Base-by-base conservation (phyloP, 495 filamentous ascomycete genomes). In the Aspergillus campestris region DNA sequence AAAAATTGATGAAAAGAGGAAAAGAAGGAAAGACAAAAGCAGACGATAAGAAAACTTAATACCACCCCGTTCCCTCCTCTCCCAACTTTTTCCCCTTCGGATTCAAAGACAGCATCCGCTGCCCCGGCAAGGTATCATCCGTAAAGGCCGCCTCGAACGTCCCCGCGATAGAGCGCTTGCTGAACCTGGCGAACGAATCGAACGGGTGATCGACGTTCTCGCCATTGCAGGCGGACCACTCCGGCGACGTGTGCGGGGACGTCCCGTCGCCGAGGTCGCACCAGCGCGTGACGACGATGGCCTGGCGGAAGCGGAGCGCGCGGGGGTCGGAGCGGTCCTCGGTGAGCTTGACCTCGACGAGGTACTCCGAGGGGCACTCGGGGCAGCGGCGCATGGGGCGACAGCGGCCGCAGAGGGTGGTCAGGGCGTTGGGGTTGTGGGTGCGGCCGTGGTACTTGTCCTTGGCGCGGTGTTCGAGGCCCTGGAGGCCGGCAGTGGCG, bases 201-300 rank as follows among this genome's bases (percentile, higher is more conserved):
- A 75, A 80, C 44, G 15, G 11, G n/a, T 36, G 37, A 11, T 60
- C 61, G 11, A 62, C 59, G 0, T 38, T 40, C 28, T 51, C 37
- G 6, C 73, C 74, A 56, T 71, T 75, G 48, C 71, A 57, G 12
- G 75, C 70, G 0, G 61, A 67, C 74, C 74, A 82, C 51, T 80
- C 72, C 27, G 45, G 41, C 0, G 53, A 63, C 34, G 51, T 29
- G 6, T 49, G 44, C 6, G 75, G 71, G 10, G 55, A 59, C 1
- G 57, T 65, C 3, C 74, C 74, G 62, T 77, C 66, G 2, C 78
- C 78, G 30, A 82, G 55, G 58, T 82, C 78, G 47, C 62, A 70
- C 78, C 78, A 82, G 15, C 76, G 57, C 12, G 76, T 82, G 11
- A 82, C 74, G n/a, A 74, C 64, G 42, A 82, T 70, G 7, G 72